Evolutionary conservation across 2,329 filamentous ascomycete genomes (phyloP).

Genomic region (Colletotrichum sojae): DNA sequence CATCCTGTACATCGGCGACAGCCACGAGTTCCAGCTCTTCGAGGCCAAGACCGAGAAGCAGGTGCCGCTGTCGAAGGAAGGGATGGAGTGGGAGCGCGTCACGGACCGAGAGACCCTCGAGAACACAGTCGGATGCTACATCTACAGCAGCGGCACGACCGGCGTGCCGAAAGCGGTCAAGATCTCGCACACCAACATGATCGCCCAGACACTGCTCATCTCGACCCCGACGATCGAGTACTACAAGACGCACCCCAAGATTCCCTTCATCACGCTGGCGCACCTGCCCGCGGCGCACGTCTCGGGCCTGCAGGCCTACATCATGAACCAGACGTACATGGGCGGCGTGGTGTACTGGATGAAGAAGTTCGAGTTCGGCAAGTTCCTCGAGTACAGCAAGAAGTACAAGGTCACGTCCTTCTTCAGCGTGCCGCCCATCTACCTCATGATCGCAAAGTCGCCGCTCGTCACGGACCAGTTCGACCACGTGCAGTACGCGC

Average conservation of each 20-base stretch:
- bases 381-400: conserved; percentile 67
- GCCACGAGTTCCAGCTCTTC: conserved; percentile 43
- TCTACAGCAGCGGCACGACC: conserved; percentile 66
- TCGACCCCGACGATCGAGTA: conserved; percentile 48
- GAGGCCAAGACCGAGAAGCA: conserved; percentile 48
- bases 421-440: conserved; percentile 74
- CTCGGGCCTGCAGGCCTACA: conserved; percentile 60
- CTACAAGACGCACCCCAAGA: conserved; percentile 46
- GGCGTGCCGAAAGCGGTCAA: conserved; percentile 63
- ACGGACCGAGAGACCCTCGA: conserved; percentile 63
- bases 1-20: conserved; percentile 43
- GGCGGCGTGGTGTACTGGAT: conserved; percentile 73
- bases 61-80: conserved; percentile 51
- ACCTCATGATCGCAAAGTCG: conserved; percentile 70
- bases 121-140: conserved; percentile 56
- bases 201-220: conserved; percentile 53
- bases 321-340: conserved; percentile 57
- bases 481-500: conserved; percentile 60
- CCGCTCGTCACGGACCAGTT: conserved; percentile 70
- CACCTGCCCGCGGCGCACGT: conserved; percentile 64
- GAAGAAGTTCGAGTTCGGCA: conserved; percentile 69
- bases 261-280: conserved; percentile 53
- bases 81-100: conserved; percentile 67
- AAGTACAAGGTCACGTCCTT: conserved; percentile 66
- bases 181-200: conserved; percentile 61